Evolutionary conservation across 2,329 filamentous ascomycete species (phyloP).

Genomic region (Phialophora tarda): DNA sequence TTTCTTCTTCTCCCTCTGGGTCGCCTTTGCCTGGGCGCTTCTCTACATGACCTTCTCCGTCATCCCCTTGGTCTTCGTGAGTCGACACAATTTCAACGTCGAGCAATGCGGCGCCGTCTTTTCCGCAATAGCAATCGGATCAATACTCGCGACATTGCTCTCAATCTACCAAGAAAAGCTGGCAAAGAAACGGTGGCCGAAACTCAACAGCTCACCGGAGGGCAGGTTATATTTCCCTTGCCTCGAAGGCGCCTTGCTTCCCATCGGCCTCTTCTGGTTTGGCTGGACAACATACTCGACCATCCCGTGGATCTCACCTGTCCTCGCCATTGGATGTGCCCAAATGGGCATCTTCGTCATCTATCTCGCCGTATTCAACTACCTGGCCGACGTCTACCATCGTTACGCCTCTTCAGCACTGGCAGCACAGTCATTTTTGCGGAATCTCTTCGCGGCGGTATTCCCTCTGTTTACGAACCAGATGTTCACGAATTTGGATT

Average conservation of each 20-base stretch:
- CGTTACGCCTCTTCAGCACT: conserved; percentile 83
- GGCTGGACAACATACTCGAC: conserved; percentile 65
- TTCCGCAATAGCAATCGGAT: conserved; percentile 71
- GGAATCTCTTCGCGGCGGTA: conserved; percentile 79
- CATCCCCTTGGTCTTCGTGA: conserved; percentile 76
- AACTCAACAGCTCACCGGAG: conserved; percentile 65
- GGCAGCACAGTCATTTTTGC: conserved; percentile 83
- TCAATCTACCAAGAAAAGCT: conserved; percentile 72
- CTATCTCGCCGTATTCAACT: conserved; percentile 90
- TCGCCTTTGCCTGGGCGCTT: conserved; percentile 86
- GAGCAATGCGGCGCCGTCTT: conserved; percentile 76
- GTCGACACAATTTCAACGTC: conserved; percentile 70
- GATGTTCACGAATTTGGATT: conserved; percentile 75
- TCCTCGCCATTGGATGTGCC: conserved; percentile 72
- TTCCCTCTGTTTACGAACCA: conserved; percentile 78
- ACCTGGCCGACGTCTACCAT: conserved; percentile 86
- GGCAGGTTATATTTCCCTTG: conserved; percentile 83
- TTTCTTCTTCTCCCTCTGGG: conserved; percentile 81
- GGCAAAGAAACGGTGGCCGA: conserved; percentile 38
- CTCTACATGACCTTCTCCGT: conserved; percentile 84
- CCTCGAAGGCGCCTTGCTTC: conserved; percentile 74
- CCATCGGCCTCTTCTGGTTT: conserved; percentile 80
- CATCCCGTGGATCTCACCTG: conserved; percentile 74
- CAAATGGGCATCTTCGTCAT: conserved; percentile 87
- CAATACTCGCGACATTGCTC: conserved; percentile 68